Evolutionary conservation across 2,329 filamentous ascomycete species (phyloP), one percentile per base, ranked within the genome.

Genomic region (Didymella arachidicola): DNA sequence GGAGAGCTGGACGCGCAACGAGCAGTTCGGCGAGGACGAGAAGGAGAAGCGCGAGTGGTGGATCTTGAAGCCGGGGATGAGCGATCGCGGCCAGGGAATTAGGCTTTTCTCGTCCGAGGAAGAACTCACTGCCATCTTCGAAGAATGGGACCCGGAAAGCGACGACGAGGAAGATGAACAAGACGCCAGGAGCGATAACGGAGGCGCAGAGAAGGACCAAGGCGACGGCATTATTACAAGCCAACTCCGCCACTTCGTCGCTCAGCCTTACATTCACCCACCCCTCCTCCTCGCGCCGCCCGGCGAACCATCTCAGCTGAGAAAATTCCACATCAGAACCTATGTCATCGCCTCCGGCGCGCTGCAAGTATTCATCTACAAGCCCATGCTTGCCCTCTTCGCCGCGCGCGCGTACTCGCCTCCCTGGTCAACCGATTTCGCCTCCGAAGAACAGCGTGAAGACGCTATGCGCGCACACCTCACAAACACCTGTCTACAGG

Each of bases 1-100:
- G 19, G 91, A 92, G 56, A 93, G 90, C 66, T 84, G 96, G 76
- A 85, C 86, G 30, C 82, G 82, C 44, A 97, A 97, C 67, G 86
- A 85, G 48, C 56, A 61, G 22, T 49, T 53, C 26, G 52, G 34
- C 3, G 78, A 76, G 7, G 14, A 84, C 44, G 78, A 76, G 1
- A 45, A 39, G 26, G 74, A 77, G 26, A 71, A 69, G 29, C 83
- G 84, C 59, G 87, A 96, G 74, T 99, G 94, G 94, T 99, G 95
- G 95, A 98, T 99, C 65, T 78, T 99, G 59, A 99, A 99, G 79
- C 94, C 95, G 0, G 90, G 94, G 8, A 98, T 99, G 95, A 97
- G 92, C 76, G 95, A 99, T 74, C 86, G 94, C 25, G 95, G 94
- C 0, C 93, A 97, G 74, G 95, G 95, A 1, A 97, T 99, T 57